Evolutionary conservation across 2,329 filamentous ascomycete species (phyloP), one percentile per base, ranked within the genome.

Genomic region (Rhytidhysteron rufulum): DNA sequence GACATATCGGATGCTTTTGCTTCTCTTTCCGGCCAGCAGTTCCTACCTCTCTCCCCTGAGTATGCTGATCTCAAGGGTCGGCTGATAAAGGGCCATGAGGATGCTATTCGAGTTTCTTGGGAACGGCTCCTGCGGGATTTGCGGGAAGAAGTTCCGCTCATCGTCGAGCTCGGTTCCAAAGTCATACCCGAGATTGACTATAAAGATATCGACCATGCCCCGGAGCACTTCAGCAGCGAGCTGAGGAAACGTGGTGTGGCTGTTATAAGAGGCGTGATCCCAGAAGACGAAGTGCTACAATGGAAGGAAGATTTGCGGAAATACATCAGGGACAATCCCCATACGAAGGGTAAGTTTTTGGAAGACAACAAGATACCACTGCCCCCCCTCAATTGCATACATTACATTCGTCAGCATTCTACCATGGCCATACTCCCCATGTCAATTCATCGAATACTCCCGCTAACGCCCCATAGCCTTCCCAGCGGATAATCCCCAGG

Each of bases 211-310:
- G 62, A 61, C 3, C 63, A 69, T 39, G 71, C 75, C 37, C 72
- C 77, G 2, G 67, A 73, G 18, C 66, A 73, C 2, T 86, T 86
- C 57, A 71, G 68, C 38, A 67, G 68, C 34, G 75, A 78, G 53
- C 69, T 83, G 37, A 73, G 73, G 51, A 79, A 80, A 53, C 76
- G 82, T 24, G 72, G 72, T 15, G 71, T 74, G 1, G 70, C 71
- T 3, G 66, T 74, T 6, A 63, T 75, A 27, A 61, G 70, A 31
- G 66, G 68, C 22, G 71, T 74, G 1, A 53, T 75, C 1, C 54
- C 66, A 1, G 58, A 72, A 45, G 45, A 65, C 15, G 67, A 74
- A 47, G 70, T 64, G 4, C 52, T 73, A 34, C 60, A 62, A 29
- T 64, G 68, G 58, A 74, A 74, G 53, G 58, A 63, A 9, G 66